A percentile compares a stretch with the other conserved stretches of the same genome.
Conservation (phyloP, 2,329 filamentous ascomycete genomes). For the Sphaerulina vaccinii region DNA sequence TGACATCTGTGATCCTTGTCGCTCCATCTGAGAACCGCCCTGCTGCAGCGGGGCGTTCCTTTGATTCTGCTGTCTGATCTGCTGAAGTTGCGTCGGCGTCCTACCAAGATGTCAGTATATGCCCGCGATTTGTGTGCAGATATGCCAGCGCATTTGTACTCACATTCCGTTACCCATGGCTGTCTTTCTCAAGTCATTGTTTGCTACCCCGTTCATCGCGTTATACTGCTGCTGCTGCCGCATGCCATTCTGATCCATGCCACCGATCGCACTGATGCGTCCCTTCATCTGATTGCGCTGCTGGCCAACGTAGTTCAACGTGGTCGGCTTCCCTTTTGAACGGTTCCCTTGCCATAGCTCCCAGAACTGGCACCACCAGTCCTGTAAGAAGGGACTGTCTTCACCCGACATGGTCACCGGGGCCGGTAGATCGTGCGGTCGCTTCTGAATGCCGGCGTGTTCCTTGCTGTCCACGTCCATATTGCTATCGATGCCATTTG, state of each 20-base stretch:
- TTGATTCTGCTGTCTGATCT: conserved; percentile 59
- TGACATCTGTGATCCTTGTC: conserved; percentile 80
- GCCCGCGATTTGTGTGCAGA: not conserved
- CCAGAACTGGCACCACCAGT: conserved; percentile 98
- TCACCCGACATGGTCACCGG: conserved; percentile 65
- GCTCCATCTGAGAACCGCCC: conserved; percentile 68
- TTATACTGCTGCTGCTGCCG: conserved; percentile 34
- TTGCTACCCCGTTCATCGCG: conserved; percentile 26
- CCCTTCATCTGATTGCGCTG: conserved; percentile 72
- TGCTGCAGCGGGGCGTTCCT: conserved; percentile 56
- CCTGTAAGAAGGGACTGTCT: conserved; percentile 83
- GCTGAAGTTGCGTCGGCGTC: conserved; percentile 46
- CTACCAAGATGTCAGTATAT: conserved; percentile 22
- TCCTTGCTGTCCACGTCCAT: conserved; percentile 82
- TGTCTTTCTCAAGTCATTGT: conserved; percentile 22
- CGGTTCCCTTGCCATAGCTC: conserved; percentile 88
- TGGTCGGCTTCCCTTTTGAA: conserved; percentile 55
- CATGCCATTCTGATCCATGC: conserved; percentile 56
- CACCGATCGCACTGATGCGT: conserved; percentile 67
- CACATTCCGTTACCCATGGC: conserved; percentile 26
- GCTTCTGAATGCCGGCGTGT: conserved; percentile 63
- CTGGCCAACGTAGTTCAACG: conserved; percentile 43
- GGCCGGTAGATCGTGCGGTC: conserved; percentile 75
- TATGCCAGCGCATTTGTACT: conserved; percentile 8
- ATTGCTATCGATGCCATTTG: conserved; percentile 67